Base-by-base conservation (phyloP, 2,329 filamentous ascomycete genomes). In the Botryosphaeria dothidea region DNA sequence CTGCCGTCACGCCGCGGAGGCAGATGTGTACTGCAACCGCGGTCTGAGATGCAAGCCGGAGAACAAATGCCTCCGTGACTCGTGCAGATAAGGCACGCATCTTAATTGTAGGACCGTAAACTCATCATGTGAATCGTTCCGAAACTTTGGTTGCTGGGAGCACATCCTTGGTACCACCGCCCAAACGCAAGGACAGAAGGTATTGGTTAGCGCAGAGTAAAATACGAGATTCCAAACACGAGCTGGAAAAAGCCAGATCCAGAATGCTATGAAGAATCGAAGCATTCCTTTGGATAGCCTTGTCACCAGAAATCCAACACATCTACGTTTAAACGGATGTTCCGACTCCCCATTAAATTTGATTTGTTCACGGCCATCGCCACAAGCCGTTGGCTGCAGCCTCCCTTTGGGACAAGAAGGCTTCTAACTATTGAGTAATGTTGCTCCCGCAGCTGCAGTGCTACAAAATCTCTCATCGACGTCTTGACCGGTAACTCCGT, bases 71-170 rank as follows among this genome's bases (percentile, higher is more conserved):
- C 17, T 27, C 38, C 29, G 19, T 15, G 56, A n/a, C n/a, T n/a
- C 25, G 17, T 17, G 27, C 43, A 45, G 56, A 46, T 46, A 23
- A 31, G 56, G n/a, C 19, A 19, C 17, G 25, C 38, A 25, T 46
- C 41, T 46, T 60, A 45, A 36, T 27, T 58, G 54, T 36, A 43
- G 54, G 23, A 45, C 38, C 23, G 21, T 49, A 27, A 49, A 34
- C 29, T 46, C 41, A 46, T 60, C 56, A 60, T 60, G 56, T 60
- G 56, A 60, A 60, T 4, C 11, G 41, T 34, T 41, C 56, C 56
- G 41, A 46, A 60, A 5, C 25, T 46, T 34, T 17, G 56, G 56
- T 27, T 45, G 25, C 38, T 41, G 25, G 38, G n/a, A 46, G 56
- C 7, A 21, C 25, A 23, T 45, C 41, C 38, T 27, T 46, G 56